Evolutionary conservation across 2,329 filamentous ascomycete species (phyloP).

Genomic region (Sporothrix humicola): DNA sequence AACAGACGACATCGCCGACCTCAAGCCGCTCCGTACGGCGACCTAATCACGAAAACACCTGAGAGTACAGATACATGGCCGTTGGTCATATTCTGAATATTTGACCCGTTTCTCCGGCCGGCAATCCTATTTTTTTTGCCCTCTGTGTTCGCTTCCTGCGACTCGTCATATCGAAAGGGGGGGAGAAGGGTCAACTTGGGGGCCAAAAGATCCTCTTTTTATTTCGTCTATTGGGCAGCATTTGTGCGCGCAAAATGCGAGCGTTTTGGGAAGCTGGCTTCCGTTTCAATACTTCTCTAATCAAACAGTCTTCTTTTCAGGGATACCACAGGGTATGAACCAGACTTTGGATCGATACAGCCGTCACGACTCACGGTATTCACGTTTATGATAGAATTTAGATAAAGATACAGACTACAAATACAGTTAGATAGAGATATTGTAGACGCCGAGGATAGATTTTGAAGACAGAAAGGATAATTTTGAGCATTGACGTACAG

Average conservation of each 20-base stretch:
- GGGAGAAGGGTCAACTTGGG: neutral
- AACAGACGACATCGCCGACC: neutral
- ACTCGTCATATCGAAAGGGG: neutral
- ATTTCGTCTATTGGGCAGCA: neutral
- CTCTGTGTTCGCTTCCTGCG: neutral
- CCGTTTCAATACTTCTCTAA: neutral
- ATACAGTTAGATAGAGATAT: neutral
- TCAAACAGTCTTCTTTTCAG: neutral
- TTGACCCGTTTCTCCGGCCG: neutral
- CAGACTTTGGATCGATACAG: neutral
- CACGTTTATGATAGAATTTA: neutral
- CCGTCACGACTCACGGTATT: neutral
- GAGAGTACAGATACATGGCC: neutral
- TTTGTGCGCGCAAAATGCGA: neutral
- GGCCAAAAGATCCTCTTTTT: constrained; percentile 11
- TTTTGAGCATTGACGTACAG: neutral
- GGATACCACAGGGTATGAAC: neutral
- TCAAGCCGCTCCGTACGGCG: neutral
- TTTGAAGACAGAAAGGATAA: neutral
- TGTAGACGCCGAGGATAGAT: neutral
- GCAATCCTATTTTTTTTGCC: neutral
- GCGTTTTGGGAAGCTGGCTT: neutral
- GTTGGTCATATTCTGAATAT: neutral
- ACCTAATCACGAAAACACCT: too few relatives aligned
- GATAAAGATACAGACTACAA: neutral